Evolutionary conservation across 345 rosid species (phyloP).

Genomic region (Psidium guajava): DNA sequence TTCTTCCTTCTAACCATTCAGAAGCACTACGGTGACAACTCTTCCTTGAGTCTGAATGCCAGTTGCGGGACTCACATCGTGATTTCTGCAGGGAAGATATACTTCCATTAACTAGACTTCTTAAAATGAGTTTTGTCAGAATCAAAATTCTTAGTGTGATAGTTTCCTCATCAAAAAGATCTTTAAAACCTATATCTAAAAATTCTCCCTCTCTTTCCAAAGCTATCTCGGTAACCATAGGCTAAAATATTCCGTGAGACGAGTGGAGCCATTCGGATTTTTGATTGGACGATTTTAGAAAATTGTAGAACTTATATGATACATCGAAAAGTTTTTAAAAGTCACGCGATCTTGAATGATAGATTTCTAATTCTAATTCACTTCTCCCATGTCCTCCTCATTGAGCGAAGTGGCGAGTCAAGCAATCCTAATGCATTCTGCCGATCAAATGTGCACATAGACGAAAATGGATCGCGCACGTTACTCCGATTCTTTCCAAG

Average conservation of each 20-base stretch:
- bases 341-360: not conserved
- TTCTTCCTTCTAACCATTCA: too few relatives aligned
- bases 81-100: too few relatives aligned
- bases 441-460: not conserved
- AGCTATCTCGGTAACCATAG: not conserved
- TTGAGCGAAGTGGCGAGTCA: not conserved
- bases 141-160: too few relatives aligned
- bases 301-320: not conserved
- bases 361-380: not conserved
- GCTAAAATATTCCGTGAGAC: not conserved
- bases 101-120: too few relatives aligned
- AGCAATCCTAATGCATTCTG: not conserved
- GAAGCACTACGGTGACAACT: too few relatives aligned
- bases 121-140: too few relatives aligned
- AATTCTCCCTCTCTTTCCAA: rapidly evolving
- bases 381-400: not conserved
- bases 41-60: too few relatives aligned
- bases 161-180: not conserved
- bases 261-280: not conserved
- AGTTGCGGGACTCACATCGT: too few relatives aligned
- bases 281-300: not conserved
- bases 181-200: rapidly evolving
- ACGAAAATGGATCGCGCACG: not conserved
- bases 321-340: rapidly evolving
- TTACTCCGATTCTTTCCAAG: not conserved